Conservation (phyloP, 2,329 filamentous ascomycete genomes). For the Sporothrix pallida region DNA sequence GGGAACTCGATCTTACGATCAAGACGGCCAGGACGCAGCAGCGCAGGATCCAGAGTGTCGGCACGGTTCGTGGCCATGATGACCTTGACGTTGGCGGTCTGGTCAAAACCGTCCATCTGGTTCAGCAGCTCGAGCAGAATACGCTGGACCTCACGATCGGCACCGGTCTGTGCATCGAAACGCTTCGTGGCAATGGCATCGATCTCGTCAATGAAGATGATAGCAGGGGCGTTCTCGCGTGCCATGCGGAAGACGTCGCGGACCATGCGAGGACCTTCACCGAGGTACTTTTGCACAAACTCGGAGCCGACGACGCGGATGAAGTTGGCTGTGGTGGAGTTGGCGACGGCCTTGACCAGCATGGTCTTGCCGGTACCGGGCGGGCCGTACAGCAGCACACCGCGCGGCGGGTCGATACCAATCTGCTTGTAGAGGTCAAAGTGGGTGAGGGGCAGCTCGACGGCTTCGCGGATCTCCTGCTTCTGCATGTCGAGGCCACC, state of each 20-base stretch:
- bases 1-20: slow-evolving; percentile 99
- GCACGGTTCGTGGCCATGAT: slow-evolving; percentile 99
- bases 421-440: slow-evolving; percentile 99
- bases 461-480: slow-evolving; percentile 97
- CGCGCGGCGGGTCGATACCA: slow-evolving; percentile 95
- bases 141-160: slow-evolving; percentile 97
- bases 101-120: slow-evolving; percentile 99
- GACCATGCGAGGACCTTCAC: slow-evolving; percentile 97
- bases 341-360: slow-evolving; percentile 97
- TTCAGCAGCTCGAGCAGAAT: slow-evolving; percentile 97
- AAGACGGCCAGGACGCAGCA: slow-evolving; percentile 91
- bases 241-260: slow-evolving; percentile 99
- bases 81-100: slow-evolving; percentile 98
- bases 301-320: slow-evolving; percentile 98
- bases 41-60: slow-evolving; percentile 92
- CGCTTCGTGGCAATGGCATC: slow-evolving; percentile 99
- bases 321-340: slow-evolving; percentile 97
- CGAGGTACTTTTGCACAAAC: slow-evolving; percentile 98
- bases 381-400: slow-evolving; percentile 93
- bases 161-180: slow-evolving; percentile 97
- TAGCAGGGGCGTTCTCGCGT: slow-evolving; percentile 94
- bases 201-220: slow-evolving; percentile 99
- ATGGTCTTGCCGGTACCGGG: slow-evolving; percentile 97
- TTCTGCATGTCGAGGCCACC: slow-evolving; percentile 99
- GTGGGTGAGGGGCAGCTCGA: slow-evolving; percentile 94